Evolutionary conservation across 2,329 filamentous ascomycete species (phyloP).

Genomic region (Monosporascus sp.): DNA sequence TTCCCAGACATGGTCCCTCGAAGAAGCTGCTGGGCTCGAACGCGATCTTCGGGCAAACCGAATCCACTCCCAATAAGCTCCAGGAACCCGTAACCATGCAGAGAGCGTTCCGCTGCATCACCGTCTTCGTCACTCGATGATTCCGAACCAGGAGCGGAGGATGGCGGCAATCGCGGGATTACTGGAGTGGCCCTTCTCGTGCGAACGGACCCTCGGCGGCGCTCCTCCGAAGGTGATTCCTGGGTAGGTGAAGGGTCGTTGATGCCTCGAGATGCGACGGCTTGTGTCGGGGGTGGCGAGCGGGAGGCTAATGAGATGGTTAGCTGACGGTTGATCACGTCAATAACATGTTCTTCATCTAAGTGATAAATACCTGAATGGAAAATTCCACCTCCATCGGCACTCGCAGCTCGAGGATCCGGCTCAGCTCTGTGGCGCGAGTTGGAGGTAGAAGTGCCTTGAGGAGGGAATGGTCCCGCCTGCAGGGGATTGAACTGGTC

Average conservation of each 20-base stretch:
- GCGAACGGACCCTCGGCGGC: slow-evolving; percentile 2
- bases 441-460: slow-evolving; percentile 1
- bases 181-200: slow-evolving; percentile 1
- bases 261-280: slow-evolving; percentile 1
- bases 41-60: slow-evolving; percentile 26
- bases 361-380: slow-evolving; percentile 8
- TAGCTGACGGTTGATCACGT: background rate
- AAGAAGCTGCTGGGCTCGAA: slow-evolving; percentile 40
- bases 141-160: slow-evolving; percentile 5
- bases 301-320: slow-evolving; percentile 3
- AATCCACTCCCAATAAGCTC: background rate
- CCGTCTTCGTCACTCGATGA: slow-evolving; percentile 14
- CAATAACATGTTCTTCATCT: background rate
- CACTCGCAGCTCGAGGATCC: background rate
- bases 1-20: slow-evolving; percentile 39
- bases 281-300: slow-evolving; percentile 8
- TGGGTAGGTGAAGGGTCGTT: background rate
- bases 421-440: slow-evolving; percentile 4
- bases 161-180: slow-evolving; percentile 5
- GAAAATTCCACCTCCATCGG: slow-evolving; percentile 3
- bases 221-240: background rate
- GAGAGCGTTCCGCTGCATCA: background rate
- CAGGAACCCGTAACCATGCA: background rate
- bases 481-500: background rate
- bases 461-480: background rate